Evolutionary conservation across 192 early-diverging fungal genomes (phyloP), one percentile per base, ranked within the genome.

Genomic region (Dissophora ornata): DNA sequence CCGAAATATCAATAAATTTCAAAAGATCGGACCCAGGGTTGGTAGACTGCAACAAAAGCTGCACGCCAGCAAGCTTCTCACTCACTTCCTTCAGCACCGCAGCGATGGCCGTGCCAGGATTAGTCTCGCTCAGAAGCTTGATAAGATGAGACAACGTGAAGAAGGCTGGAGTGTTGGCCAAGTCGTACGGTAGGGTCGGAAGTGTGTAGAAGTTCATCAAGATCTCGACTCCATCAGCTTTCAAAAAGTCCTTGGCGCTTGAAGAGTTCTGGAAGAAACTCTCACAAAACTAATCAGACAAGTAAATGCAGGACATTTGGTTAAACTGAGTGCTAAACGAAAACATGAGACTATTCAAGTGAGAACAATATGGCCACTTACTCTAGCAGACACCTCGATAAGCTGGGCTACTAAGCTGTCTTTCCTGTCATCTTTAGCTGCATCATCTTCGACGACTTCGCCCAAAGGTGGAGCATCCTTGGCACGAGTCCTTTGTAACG

Each of bases 181-280:
- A 90, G 59, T 94, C 90, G 57, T 88, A 90, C 3, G 95, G 94
- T 2, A 95, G 54, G 8, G 85, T 79, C 1, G 90, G 91, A 15
- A 94, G 80, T 0, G 80, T 71, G 56, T 87, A 91, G 25, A 91
- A 86, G 38, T 84, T 61, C 24, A 94, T 56, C 16, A 96, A 60
- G 11, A 89, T 65, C 19, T 88, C 80, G 8, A 91, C 69, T 8
- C 92, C 92, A n/a, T 83, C 80, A 18, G 80, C 64, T 41, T 87
- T 83, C 21, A 93, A 80, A 57, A 95, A 91, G 29, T 94, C 95
- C 36, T 84, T 84, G n/a, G 84, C 87, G 67, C 93, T 93, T 10
- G 84, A 58, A 21, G 83, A 78, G 62, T 92, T 94, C 55, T 94
- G 92, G 67, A 96, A 95, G 29, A 95, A 81, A 8, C 94, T 94